These are phyloP conservation scores for Ophiostoma australiae DNA, from an alignment of 2,329 filamentous ascomycete species.

Conservation along the genomic window DNA sequence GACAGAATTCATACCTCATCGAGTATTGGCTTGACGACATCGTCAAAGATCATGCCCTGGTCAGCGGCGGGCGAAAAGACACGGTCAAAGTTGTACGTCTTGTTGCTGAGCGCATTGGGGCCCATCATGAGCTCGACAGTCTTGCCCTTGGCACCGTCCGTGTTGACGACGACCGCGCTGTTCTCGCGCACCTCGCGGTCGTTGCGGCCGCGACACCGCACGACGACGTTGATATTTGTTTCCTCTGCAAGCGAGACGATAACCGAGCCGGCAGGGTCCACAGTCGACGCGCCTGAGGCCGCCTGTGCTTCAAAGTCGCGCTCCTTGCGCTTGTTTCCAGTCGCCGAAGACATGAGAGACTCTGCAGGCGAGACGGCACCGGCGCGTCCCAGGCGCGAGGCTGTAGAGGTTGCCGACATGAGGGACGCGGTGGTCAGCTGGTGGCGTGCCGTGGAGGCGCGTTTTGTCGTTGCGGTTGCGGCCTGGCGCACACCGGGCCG, in stretches of 20 bases:
- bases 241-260: slow-evolving; percentile 54
- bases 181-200: slow-evolving; percentile 92
- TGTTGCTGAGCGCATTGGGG: slow-evolving; percentile 86
- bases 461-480: slow-evolving; percentile 25
- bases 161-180: slow-evolving; percentile 83
- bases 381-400: slow-evolving; percentile 35
- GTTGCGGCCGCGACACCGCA: slow-evolving; percentile 86
- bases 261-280: slow-evolving; percentile 18
- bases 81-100: slow-evolving; percentile 93
- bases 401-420: slow-evolving; percentile 3
- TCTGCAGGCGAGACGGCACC: slow-evolving; percentile 64
- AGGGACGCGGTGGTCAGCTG: slow-evolving; percentile 21
- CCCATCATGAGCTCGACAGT: slow-evolving; percentile 86
- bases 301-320: slow-evolving; percentile 61
- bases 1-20: slow-evolving; percentile 62
- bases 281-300: slow-evolving; percentile 42
- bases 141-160: slow-evolving; percentile 82
- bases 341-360: slow-evolving; percentile 58
- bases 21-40: slow-evolving; percentile 86
- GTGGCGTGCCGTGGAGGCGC: slow-evolving; percentile 28
- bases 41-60: slow-evolving; percentile 89
- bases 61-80: slow-evolving; percentile 95
- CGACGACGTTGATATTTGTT: slow-evolving; percentile 97
- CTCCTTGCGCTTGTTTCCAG: slow-evolving; percentile 76
- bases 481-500: slow-evolving; percentile 32